Evolutionary conservation across 192 early-diverging fungal genomes (phyloP), one percentile per base, ranked within the genome.

Genomic region (Coemansia biformis): DNA sequence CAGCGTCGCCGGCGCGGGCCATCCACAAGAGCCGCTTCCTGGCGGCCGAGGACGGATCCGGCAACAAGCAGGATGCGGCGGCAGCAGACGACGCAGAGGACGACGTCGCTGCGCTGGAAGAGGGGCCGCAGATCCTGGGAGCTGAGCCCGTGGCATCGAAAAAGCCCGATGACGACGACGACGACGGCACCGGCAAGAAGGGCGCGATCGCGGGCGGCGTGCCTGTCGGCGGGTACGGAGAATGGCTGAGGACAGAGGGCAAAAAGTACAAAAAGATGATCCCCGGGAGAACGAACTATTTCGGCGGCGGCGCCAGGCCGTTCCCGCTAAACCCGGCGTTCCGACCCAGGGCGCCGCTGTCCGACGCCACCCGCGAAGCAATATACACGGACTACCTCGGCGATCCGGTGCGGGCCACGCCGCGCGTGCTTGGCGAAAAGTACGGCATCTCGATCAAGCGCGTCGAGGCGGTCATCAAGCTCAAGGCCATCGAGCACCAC

Each of bases 261-360:
- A 26, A 19, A 9, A 38, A 33, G 31, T 73, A 51, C 58, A 58
- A 58, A 39, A 48, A 49, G 5, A 38, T 57, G 47, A 35, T 35
- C 15, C 44, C 65, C 0, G 40, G 44, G 1, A 35, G 22, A 13
- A 55, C 65, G 8, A 54, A 63, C 60, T 75, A 51, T 18, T 35
- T 75, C n/a, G 42, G 49, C 23, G 39, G 49, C 6, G 19, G 23
- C 4, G 24, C 17, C 9, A 40, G 76, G 69, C 93, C 93, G 26
- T 96, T 93, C 75, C 91, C 91, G 7, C 79, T 91, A 77, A 97
- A 97, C 62, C 91, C 88, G 12, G 63, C 75, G 34, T 97, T 92
- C 80, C 81, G 79, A 40, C 86, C 88, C 9, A 59, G 75, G 56
- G 66, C 87, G 22, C 93, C 93, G 5, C 54, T 93, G 14, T 63